phyloP scores from a whole-genome alignment of 805 yeast genomes.

The Cephaloascus fragrans region DNA sequence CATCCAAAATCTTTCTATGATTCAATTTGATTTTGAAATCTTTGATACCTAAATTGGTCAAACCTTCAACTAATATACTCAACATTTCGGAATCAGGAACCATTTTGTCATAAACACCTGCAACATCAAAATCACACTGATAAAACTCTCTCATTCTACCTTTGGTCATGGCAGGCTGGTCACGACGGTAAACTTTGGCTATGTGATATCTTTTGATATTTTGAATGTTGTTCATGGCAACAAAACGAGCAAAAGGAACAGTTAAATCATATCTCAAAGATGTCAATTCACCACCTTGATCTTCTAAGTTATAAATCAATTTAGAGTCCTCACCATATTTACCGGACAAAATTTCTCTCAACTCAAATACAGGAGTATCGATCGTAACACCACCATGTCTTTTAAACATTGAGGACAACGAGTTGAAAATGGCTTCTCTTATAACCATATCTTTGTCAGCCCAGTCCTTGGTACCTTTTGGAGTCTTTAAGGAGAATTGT shows the following conservation, averaged over 20 bases:
- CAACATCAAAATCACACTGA: slow-evolving; percentile 97
- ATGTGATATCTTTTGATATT: slow-evolving; percentile 91
- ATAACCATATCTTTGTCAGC: slow-evolving; percentile 96
- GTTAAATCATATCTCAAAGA: slow-evolving; percentile 94
- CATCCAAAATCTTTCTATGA: slow-evolving; percentile 93
- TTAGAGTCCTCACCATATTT: slow-evolving; percentile 99
- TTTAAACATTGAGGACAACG: slow-evolving; percentile 68
- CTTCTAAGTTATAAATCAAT: slow-evolving; percentile 89
- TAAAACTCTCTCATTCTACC: slow-evolving; percentile 99
- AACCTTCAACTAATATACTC: slow-evolving; percentile 75
- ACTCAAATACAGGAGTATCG: slow-evolving; percentile 97
- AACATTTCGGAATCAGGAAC: slow-evolving; percentile 92
- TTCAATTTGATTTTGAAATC: slow-evolving; percentile 90
- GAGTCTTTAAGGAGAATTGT: slow-evolving; percentile 79
- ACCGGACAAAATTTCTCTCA: slow-evolving; percentile 90
- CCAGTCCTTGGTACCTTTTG: slow-evolving; percentile 98
- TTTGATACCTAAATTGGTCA: slow-evolving; percentile 69
- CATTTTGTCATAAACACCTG: slow-evolving; percentile 89
- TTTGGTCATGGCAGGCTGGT: slow-evolving; percentile 99
- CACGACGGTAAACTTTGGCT: slow-evolving; percentile 98
- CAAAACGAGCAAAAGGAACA: slow-evolving; percentile 95
- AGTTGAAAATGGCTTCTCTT: slow-evolving; percentile 75
- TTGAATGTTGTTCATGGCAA: slow-evolving; percentile 90
- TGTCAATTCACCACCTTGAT: slow-evolving; percentile 97
- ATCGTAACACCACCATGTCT: slow-evolving; percentile 98